Percentiles rank a stretch among this genome's conserved stretches.
These are phyloP conservation scores for Hypomontagnella monticulosa DNA, from an alignment of 495 filamentous ascomycete species.

Conservation along the genomic window DNA sequence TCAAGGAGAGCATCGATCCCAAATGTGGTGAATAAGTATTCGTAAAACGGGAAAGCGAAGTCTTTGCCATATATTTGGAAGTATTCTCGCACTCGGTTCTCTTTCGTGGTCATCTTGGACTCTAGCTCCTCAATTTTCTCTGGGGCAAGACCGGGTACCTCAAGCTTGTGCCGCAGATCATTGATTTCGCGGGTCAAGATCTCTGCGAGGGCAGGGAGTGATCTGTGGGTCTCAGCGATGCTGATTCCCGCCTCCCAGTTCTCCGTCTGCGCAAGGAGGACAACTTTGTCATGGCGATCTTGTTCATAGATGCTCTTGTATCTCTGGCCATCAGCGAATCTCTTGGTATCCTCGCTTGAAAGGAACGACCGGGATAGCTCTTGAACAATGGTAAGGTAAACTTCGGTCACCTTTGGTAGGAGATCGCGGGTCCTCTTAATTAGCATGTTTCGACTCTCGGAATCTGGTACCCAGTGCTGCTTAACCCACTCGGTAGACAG, in stretches of 20 bases:
- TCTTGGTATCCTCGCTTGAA: conserved; percentile 48
- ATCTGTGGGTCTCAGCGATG: conserved; percentile 77
- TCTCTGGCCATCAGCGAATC: conserved; percentile 47
- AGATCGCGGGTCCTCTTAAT: conserved; percentile 50
- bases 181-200: conserved; percentile 56
- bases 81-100: conserved; percentile 62
- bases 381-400: conserved; percentile 56
- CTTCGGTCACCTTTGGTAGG: conserved; percentile 55
- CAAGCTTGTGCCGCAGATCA: conserved; percentile 40
- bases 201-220: conserved; percentile 75
- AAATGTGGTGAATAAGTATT: conserved; percentile 72
- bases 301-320: conserved; percentile 49
- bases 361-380: conserved; percentile 54
- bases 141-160: conserved; percentile 28
- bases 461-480: conserved; percentile 38
- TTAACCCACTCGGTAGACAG: conserved; percentile 52
- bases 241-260: conserved; percentile 72
- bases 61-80: conserved; percentile 76
- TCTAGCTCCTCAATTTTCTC: conserved; percentile 42
- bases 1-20: conserved; percentile 73
- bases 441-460: conserved; percentile 31
- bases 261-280: conserved; percentile 71
- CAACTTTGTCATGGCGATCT: conserved; percentile 54
- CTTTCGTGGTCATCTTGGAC: conserved; percentile 46
- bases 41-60: conserved; percentile 85